These are phyloP conservation scores for Hypericum androsaemum DNA, from an alignment of 345 rosid species.

Conservation along the genomic window DNA sequence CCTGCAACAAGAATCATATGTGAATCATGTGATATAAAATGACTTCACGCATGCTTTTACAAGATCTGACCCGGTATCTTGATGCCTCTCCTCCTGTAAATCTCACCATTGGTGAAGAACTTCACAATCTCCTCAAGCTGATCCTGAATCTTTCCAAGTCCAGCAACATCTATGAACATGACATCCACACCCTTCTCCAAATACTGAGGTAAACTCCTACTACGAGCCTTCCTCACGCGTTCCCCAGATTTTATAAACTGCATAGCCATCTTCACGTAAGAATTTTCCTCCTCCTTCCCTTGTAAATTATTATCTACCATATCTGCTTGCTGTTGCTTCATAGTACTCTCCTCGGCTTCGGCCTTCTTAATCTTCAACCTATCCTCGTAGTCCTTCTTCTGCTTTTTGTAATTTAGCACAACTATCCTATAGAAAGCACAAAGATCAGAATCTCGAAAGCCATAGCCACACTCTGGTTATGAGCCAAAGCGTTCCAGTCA, in stretches of 20 bases:
- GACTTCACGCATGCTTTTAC: no score
- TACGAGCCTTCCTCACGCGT: constrained; percentile 59
- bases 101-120: constrained; percentile 93
- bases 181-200: constrained; percentile 83
- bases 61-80: constrained; percentile 65
- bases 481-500: constrained; percentile 59
- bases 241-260: constrained; percentile 98
- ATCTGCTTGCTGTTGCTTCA: constrained; percentile 38
- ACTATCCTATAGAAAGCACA: constrained; percentile 67
- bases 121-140: constrained; percentile 94
- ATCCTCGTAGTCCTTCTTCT: constrained; percentile 86
- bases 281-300: constrained; percentile 57
- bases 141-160: constrained; percentile 85
- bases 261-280: constrained; percentile 67
- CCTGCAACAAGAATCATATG: constrained; percentile 36
- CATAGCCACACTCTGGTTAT: constrained; percentile 57
- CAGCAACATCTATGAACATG: constrained; percentile 85
- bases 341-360: constrained; percentile 83
- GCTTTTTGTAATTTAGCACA: constrained; percentile 71
- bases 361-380: constrained; percentile 90
- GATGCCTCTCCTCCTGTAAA: constrained; percentile 88
- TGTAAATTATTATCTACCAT: constrained; percentile 45
- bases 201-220: constrained; percentile 70
- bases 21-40: no score
- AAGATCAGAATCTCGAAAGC: constrained; percentile 65